Percentiles rank a stretch among this genome's conserved stretches.
Evolutionary conservation across 1,284 basidiomycete species (phyloP).

Genomic region (Volvariella surrecta): DNA sequence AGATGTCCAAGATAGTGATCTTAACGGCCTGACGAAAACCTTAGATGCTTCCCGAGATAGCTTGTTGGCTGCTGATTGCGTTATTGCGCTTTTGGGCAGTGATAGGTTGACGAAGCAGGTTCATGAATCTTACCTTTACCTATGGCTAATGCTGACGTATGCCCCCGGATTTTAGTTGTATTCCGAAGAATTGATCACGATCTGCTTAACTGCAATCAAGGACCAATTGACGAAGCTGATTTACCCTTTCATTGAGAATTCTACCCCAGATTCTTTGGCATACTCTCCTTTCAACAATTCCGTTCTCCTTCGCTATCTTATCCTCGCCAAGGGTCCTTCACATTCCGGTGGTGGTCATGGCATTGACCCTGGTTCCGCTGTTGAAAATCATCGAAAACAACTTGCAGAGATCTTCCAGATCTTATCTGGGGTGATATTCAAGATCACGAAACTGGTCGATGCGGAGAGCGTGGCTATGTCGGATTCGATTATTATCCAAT

Average conservation of each 20-base stretch:
- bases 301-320: slow-evolving; percentile 45
- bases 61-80: slow-evolving; percentile 75
- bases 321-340: slow-evolving; percentile 13
- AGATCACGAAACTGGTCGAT: slow-evolving; percentile 60
- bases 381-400: slow-evolving; percentile 40
- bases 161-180: slow-evolving; percentile 68
- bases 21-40: slow-evolving; percentile 36
- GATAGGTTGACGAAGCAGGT: slow-evolving; percentile 83
- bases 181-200: slow-evolving; percentile 85
- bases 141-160: not conserved
- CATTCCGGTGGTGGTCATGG: not conserved
- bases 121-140: slow-evolving; percentile 17
- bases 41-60: slow-evolving; percentile 62
- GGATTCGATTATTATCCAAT: slow-evolving; percentile 82
- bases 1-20: slow-evolving; percentile 38
- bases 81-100: slow-evolving; percentile 66
- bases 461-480: slow-evolving; percentile 71
- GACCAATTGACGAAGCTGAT: slow-evolving; percentile 74
- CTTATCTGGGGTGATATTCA: slow-evolving; percentile 56
- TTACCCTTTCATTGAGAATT: slow-evolving; percentile 83
- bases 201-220: slow-evolving; percentile 72
- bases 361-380: slow-evolving; percentile 25
- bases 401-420: slow-evolving; percentile 62
- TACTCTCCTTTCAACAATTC: slow-evolving; percentile 25
- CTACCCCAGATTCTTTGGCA: slow-evolving; percentile 31